Percentiles rank a stretch among this genome's conserved stretches.
Evolutionary conservation across 1,284 basidiomycete genomes (phyloP).

Genomic region (Ustilago curta): DNA sequence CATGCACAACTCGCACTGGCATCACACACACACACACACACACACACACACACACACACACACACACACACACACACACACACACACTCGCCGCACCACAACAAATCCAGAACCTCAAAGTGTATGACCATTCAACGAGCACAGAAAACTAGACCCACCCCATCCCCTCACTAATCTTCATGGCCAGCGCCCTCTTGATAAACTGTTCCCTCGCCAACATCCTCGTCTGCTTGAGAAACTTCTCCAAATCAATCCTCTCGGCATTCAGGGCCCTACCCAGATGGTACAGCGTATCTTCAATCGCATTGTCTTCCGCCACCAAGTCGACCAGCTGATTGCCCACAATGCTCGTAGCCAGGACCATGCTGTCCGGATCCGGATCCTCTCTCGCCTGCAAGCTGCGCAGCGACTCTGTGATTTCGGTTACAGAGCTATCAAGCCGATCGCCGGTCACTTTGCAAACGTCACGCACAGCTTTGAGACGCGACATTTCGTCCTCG

Average conservation of each 20-base stretch:
- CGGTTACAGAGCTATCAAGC: conserved; percentile 75
- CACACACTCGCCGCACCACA: neutral
- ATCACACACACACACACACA: neutral
- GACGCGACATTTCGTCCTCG: conserved; percentile 91
- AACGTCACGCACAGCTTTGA: conserved; percentile 93
- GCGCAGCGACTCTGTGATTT: conserved; percentile 77
- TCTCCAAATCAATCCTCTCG: conserved; percentile 72
- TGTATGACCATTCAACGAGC: neutral
- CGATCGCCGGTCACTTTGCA: conserved; percentile 82
- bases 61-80: neutral
- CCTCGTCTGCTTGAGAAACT: conserved; percentile 66
- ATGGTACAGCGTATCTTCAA: conserved; percentile 98
- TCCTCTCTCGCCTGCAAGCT: conserved; percentile 70
- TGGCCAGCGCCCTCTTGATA: conserved; percentile 62
- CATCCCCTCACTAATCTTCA: conserved; percentile 61
- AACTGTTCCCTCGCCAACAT: conserved; percentile 67
- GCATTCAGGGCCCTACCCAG: conserved; percentile 91
- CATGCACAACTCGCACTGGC: neutral
- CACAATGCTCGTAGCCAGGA: conserved; percentile 62
- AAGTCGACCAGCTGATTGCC: conserved; percentile 80
- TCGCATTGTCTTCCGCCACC: conserved; percentile 97
- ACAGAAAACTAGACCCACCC: conserved; percentile 45
- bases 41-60: neutral
- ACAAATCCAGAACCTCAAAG: neutral
- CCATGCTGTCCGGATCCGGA: conserved; percentile 56